Base-by-base conservation (phyloP, 1,284 basidiomycete genomes). In the Cerrena zonata region DNA sequence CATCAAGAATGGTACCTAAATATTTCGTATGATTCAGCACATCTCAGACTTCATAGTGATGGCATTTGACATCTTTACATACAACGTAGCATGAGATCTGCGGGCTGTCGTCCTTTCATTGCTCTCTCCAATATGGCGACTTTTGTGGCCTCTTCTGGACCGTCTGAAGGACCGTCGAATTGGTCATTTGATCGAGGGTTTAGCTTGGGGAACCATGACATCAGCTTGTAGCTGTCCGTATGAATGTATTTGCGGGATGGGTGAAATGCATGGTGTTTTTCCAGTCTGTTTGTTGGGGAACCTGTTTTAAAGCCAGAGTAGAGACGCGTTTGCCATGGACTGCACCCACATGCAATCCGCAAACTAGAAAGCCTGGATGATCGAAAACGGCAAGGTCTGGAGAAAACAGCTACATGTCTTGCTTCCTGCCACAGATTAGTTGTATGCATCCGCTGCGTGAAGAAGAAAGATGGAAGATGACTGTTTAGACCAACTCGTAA, bases 1-100 rank as follows among this genome's bases (percentile, higher is more conserved):
- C 74, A 66, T 94, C 91, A 54, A 94, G 74, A n/a, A 94, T 75
- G 23, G 91, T 94, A 66, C 91, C 91, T 94, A 61, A 50, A 53
- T 57, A 49, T 48, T 45, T 51, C 51, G 21, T 34, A 34, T 15
- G 7, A 37, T 44, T 51, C 54, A 57, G 47, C 24, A 36, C 23
- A 15, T 7, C 30, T 34, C 15, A 7, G 30, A 7, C 7, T 15
- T 15, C 7, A 7, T 12, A 19, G 38, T 48, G 21, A 11, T 18
- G 38, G 25, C 41, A 45, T 38, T 44, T 21, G 45, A 34, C 30
- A 34, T 7, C 7, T 34, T 34, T 34, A 76, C 86, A 72, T 64
- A 90, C 89, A 91, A 55, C 89, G 80, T 49, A 91, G 73, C 83
- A 89, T 85, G 54, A 91, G 79, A 60, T 91, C 89, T 22, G 86